These are phyloP conservation scores for Seiridium unicorne DNA, from an alignment of 2,329 filamentous ascomycete genomes.

Conservation along the genomic window DNA sequence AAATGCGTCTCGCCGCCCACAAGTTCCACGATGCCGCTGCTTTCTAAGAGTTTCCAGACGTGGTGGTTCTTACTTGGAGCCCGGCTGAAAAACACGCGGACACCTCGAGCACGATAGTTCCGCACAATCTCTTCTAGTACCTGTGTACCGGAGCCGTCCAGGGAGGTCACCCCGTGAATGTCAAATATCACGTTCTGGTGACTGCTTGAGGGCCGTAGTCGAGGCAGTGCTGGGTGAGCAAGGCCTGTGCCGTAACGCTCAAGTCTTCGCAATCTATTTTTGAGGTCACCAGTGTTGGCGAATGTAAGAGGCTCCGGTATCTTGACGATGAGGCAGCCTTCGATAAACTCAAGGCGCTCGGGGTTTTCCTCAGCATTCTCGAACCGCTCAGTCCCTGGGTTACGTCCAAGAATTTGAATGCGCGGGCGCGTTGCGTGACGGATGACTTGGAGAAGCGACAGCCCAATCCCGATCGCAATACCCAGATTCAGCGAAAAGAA, in stretches of 20 bases:
- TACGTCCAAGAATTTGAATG: conserved; percentile 92
- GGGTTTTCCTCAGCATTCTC: conserved; percentile 79
- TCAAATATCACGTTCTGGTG: conserved; percentile 96
- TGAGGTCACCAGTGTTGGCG: conserved; percentile 91
- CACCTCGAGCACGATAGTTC: conserved; percentile 73
- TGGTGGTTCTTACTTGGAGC: conserved; percentile 47
- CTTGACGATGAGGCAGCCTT: conserved; percentile 93
- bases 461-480: conserved; percentile 88
- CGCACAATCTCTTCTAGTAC: conserved; percentile 87
- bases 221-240: conserved; percentile 84
- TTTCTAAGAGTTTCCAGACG: conserved; percentile 71
- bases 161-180: conserved; percentile 91
- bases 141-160: conserved; percentile 91
- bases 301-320: conserved; percentile 97
- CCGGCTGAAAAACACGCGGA: conserved; percentile 72
- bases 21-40: conserved; percentile 80
- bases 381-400: conserved; percentile 79
- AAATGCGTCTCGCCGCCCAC: conserved; percentile 79
- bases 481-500: conserved; percentile 93
- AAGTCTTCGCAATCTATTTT: conserved; percentile 75
- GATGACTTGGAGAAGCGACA: conserved; percentile 87
- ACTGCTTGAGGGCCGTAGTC: conserved; percentile 72
- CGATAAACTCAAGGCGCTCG: conserved; percentile 79
- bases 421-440: conserved; percentile 87
- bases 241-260: conserved; percentile 86